Conservation (phyloP, 441 rosid species). For the Erodium texanum region DNA sequence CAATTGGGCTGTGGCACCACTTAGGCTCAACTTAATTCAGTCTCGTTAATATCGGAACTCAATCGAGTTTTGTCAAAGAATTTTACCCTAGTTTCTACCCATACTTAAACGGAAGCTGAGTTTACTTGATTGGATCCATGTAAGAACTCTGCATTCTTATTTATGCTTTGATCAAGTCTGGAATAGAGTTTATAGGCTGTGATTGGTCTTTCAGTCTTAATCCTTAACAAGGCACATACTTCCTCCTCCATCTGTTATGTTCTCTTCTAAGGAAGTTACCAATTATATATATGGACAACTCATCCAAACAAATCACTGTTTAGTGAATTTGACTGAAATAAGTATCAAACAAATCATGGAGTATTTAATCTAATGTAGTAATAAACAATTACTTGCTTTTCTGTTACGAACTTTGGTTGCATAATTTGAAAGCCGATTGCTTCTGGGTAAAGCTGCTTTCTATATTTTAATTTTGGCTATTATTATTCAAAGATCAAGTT, state of each 20-base stretch:
- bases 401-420: background rate
- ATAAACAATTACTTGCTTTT: background rate
- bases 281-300: background rate
- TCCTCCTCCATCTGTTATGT: background rate
- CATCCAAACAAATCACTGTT: background rate
- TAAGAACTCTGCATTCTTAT: background rate
- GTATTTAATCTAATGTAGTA: background rate
- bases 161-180: background rate
- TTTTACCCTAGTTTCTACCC: background rate
- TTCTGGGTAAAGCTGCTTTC: background rate
- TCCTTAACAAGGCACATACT: background rate
- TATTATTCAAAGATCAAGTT: slow-evolving; percentile 2
- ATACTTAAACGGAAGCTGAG: slow-evolving; percentile 1
- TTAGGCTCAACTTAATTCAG: background rate
- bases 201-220: background rate
- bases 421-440: background rate
- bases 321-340: background rate
- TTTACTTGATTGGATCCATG: background rate
- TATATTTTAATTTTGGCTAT: background rate
- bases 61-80: background rate
- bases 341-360: background rate
- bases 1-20: background rate
- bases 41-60: background rate
- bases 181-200: background rate
- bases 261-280: background rate